These are phyloP conservation scores for Lasiodiplodia hormozganensis DNA, from an alignment of 2,329 filamentous ascomycete species.

Conservation along the genomic window DNA sequence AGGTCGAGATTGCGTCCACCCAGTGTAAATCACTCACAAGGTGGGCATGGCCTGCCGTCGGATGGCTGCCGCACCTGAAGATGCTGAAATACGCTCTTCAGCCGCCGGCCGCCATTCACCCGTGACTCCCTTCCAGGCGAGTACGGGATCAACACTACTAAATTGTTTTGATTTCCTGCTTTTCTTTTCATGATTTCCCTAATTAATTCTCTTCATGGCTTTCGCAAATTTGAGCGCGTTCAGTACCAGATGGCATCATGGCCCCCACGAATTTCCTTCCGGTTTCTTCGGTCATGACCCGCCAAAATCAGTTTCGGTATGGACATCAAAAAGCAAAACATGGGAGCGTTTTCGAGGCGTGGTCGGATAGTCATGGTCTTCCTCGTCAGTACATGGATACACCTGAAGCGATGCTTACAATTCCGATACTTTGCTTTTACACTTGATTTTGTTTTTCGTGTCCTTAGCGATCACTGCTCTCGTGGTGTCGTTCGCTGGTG, in stretches of 20 bases:
- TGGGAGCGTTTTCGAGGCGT: constrained; percentile 16
- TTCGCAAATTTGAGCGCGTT: neutral
- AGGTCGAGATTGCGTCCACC: neutral
- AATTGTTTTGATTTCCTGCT: constrained; percentile 8
- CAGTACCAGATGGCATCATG: neutral
- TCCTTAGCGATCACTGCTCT: neutral
- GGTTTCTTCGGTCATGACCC: constrained; percentile 13
- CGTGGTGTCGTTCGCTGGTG: neutral
- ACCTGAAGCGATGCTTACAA: neutral
- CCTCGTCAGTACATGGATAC: neutral
- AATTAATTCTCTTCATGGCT: neutral
- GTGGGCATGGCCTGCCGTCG: neutral
- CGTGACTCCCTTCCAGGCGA: neutral
- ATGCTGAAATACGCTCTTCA: constrained; percentile 32
- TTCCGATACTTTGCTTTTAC: neutral
- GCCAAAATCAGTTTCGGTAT: constrained; percentile 7
- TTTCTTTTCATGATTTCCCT: constrained; percentile 9
- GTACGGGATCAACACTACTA: neutral
- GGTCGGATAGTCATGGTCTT: neutral
- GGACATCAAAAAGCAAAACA: neutral
- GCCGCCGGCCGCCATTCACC: neutral
- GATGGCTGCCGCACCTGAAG: constrained; percentile 9
- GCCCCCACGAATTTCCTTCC: constrained; percentile 18
- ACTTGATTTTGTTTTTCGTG: neutral
- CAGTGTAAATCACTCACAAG: neutral